Conservation (phyloP, 2,329 filamentous ascomycete genomes). For the Mariannaea elegans region DNA sequence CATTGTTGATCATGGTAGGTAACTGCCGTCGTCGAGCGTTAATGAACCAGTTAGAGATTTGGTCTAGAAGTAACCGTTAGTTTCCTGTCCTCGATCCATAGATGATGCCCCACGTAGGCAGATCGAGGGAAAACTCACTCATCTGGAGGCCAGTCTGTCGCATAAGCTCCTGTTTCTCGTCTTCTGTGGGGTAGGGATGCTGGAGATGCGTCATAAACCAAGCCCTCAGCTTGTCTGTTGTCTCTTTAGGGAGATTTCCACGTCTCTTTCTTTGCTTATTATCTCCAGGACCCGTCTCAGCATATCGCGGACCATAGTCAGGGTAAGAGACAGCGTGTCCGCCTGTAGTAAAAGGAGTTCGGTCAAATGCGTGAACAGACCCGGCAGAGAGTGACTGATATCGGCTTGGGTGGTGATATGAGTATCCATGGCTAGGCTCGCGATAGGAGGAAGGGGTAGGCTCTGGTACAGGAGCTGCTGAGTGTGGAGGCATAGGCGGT, state of each 20-base stretch:
- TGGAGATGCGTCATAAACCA: conserved; percentile 83
- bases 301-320: conserved; percentile 52
- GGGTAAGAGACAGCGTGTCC: conserved; percentile 52
- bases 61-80: conserved; percentile 54
- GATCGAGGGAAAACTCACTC: conserved; percentile 62
- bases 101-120: not conserved
- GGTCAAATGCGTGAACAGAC: conserved; percentile 53
- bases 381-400: conserved; percentile 58
- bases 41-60: conserved; percentile 85
- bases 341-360: conserved; percentile 53
- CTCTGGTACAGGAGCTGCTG: conserved; percentile 44
- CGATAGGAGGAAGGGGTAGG: conserved; percentile 44
- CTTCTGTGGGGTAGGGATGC: conserved; percentile 87
- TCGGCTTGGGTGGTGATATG: conserved; percentile 54
- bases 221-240: conserved; percentile 79
- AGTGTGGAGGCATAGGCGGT: conserved; percentile 33
- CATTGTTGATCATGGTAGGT: conserved; percentile 67
- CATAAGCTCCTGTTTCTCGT: conserved; percentile 86
- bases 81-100: not conserved
- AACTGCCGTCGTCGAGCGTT: conserved; percentile 76
- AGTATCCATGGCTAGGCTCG: conserved; percentile 47
- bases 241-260: conserved; percentile 90
- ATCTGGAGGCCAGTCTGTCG: conserved; percentile 79
- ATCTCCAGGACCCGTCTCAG: conserved; percentile 54
- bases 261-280: conserved; percentile 70